Evolutionary conservation across 2,329 filamentous ascomycete species (phyloP), one percentile per base, ranked within the genome.

Genomic region (Neopestalotiopsis sp.): DNA sequence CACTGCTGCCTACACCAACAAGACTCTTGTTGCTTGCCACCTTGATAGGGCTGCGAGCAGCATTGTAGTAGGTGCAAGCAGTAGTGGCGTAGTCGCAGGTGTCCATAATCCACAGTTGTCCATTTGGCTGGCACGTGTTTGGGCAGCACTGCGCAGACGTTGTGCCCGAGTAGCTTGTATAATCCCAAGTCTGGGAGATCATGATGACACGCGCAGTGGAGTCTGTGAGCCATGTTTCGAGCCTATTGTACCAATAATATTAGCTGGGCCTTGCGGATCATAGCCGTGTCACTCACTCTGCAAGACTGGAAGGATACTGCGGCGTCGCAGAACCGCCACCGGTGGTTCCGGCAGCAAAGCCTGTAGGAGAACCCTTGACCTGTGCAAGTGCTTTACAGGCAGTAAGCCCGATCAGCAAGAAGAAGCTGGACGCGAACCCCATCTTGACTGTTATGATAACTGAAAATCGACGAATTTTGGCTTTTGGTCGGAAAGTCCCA

Each of bases 11-110:
- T 68, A 82, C 78, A 28, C 88, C 88, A 45, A 90, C 76, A 68
- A 90, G 72, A 32, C 83, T 85, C 82, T 90, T 90, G 83, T 90
- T 85, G 71, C 84, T 87, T 32, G 77, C 78, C 72, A 90, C 83
- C 13, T 77, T 82, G 75, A 89, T 87, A 59, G 83, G 84, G 32
- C 81, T 74, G 2, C 80, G 70, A 69, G 81, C 86, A 38, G 87
- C 87, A 66, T 85, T 88, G 78, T 89, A 84, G 70, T 83, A 85
- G 3, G 74, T 49, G 42, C 42, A 49, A 14, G 5, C 17, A n/a
- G 12, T 49, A 17, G 12, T 49, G 12, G 17, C 17, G 42, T 49
- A 49, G 42, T 59, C 56, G 17, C 17, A 59, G 17, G 56, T 59
- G n/a, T 59, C 57, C 57, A 59, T 59, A 17, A 59, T 59, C 57